Percentiles rank a stretch among this genome's conserved stretches.
Conservation (phyloP, 495 filamentous ascomycete genomes). For the Hypoxylon perforatum region DNA sequence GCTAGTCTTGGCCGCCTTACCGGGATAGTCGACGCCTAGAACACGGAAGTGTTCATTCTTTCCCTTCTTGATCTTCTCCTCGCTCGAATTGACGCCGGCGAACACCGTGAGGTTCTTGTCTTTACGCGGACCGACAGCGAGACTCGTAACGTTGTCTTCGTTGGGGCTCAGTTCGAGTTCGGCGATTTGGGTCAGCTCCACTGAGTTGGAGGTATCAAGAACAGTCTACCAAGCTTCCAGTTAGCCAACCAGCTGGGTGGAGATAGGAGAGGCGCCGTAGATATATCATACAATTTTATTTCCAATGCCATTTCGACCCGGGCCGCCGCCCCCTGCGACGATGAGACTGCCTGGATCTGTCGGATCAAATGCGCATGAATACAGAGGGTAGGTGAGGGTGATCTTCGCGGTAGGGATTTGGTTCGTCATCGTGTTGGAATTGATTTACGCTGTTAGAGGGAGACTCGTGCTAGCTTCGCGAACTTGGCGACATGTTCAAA, state of each 20-base stretch:
- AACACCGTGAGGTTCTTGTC: slow-evolving; percentile 71
- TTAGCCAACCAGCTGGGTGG: slow-evolving; percentile 31
- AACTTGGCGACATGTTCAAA: slow-evolving; percentile 23
- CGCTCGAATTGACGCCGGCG: slow-evolving; percentile 88
- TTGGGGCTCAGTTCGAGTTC: slow-evolving; percentile 85
- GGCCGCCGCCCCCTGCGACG: slow-evolving; percentile 92
- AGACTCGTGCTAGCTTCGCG: slow-evolving; percentile 15
- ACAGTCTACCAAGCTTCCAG: slow-evolving; percentile 63
- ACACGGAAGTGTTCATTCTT: slow-evolving; percentile 89
- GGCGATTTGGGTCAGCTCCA: slow-evolving; percentile 70
- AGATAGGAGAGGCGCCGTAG: background rate
- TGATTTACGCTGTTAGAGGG: slow-evolving; percentile 13
- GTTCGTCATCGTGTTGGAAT: slow-evolving; percentile 43
- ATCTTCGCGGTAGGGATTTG: slow-evolving; percentile 61
- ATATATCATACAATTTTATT: slow-evolving; percentile 81
- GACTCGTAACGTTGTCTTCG: slow-evolving; percentile 90
- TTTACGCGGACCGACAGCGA: slow-evolving; percentile 71
- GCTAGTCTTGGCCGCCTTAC: slow-evolving; percentile 54
- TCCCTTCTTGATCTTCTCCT: slow-evolving; percentile 72
- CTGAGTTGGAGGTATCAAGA: slow-evolving; percentile 71
- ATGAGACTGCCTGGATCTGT: slow-evolving; percentile 77
- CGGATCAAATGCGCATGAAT: slow-evolving; percentile 88
- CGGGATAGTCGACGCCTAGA: slow-evolving; percentile 70
- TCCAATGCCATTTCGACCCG: slow-evolving; percentile 83
- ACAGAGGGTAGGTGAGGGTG: slow-evolving; percentile 87